phyloP scores from a whole-genome alignment of 345 rosid genomes.

The Carallia brachiata region DNA sequence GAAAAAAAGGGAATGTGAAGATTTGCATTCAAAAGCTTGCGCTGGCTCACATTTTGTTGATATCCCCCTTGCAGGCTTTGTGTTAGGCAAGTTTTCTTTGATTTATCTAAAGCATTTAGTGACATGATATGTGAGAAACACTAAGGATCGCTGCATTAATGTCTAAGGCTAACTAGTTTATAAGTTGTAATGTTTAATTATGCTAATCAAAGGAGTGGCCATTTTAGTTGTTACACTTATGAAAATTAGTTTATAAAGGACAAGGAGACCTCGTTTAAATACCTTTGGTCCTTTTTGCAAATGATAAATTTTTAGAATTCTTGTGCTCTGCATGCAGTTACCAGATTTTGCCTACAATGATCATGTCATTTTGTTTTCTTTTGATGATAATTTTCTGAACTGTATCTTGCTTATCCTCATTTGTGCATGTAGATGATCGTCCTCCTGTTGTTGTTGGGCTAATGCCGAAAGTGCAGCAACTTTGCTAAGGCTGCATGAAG shows the following conservation, averaged over 20 bases:
- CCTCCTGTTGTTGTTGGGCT: conserved; percentile 78
- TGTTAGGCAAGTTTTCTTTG: conserved; percentile 57
- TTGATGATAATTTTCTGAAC: background rate
- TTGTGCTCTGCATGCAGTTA: conserved; percentile 2
- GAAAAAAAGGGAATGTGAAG: conserved; percentile 27
- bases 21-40: conserved; percentile 22
- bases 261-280: background rate
- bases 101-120: conserved; percentile 3
- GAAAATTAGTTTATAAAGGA: background rate
- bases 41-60: conserved; percentile 35
- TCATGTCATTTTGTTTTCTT: background rate
- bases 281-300: background rate
- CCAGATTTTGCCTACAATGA: background rate
- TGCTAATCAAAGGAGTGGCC: background rate
- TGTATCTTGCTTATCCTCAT: background rate
- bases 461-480: conserved; percentile 63
- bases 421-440: conserved; percentile 58
- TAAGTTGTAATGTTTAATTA: background rate
- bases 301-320: background rate
- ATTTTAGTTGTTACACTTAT: background rate
- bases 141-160: background rate
- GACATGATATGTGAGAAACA: background rate
- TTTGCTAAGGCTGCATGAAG: conserved; percentile 64
- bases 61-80: conserved; percentile 76
- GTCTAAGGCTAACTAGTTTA: background rate